Conservation (phyloP, 352 stramenopile genomes). For the Pythium rishiriense region DNA sequence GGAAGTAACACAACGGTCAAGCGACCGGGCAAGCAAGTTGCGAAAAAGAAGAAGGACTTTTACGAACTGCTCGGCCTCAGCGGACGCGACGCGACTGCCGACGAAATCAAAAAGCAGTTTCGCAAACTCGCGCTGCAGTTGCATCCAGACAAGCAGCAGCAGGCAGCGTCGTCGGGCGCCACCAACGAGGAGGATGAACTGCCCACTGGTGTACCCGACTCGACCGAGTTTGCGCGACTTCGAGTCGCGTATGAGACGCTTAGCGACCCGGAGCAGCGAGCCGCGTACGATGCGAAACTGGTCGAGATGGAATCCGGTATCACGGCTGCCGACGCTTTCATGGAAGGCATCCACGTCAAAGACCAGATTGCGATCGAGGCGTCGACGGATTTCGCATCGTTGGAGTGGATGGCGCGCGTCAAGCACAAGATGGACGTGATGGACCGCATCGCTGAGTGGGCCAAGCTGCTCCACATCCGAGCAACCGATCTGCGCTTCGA, state of each 20-base stretch:
- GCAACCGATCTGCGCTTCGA: slow-evolving; percentile 76
- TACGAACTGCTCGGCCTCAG: slow-evolving; percentile 61
- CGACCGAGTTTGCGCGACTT: slow-evolving; percentile 65
- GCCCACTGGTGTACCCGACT: slow-evolving; percentile 15
- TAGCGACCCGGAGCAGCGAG: slow-evolving; percentile 51
- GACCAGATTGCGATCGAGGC: slow-evolving; percentile 69
- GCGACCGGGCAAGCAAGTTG: background rate
- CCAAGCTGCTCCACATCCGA: slow-evolving; percentile 55
- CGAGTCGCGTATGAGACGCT: slow-evolving; percentile 75
- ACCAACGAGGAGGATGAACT: slow-evolving; percentile 4
- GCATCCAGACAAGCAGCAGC: slow-evolving; percentile 71
- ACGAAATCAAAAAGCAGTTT: slow-evolving; percentile 71
- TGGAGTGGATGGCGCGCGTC: slow-evolving; percentile 81
- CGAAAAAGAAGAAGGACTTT: slow-evolving; percentile 53
- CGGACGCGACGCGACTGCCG: slow-evolving; percentile 27
- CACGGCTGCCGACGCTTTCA: slow-evolving; percentile 10
- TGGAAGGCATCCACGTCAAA: slow-evolving; percentile 40
- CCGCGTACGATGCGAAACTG: slow-evolving; percentile 61
- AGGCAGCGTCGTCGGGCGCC: slow-evolving; percentile 7
- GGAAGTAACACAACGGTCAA: slow-evolving; percentile 15
- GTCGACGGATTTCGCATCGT: slow-evolving; percentile 69
- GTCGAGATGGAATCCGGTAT: slow-evolving; percentile 15
- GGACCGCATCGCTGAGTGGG: slow-evolving; percentile 74
- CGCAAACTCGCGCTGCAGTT: slow-evolving; percentile 58
- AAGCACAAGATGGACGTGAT: slow-evolving; percentile 90